phyloP scores from a whole-genome alignment of 1,139 yeast genomes.

The Scheffersomyces cryptocercus region DNA sequence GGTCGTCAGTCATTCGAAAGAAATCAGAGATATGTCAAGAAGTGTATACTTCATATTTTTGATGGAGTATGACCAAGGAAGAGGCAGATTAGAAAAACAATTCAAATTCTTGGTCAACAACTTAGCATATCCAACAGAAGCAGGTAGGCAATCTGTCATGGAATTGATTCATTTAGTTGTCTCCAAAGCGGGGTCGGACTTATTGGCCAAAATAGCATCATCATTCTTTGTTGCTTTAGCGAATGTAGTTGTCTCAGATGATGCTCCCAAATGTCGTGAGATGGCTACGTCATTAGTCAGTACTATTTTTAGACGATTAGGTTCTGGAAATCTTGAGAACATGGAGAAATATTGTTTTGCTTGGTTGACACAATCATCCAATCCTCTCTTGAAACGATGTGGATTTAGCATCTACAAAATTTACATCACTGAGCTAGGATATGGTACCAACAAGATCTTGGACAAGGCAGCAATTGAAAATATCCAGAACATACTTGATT shows the following conservation, averaged over 20 bases:
- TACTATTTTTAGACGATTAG: constrained; percentile 55
- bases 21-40: constrained; percentile 84
- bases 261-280: constrained; percentile 79
- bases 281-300: constrained; percentile 71
- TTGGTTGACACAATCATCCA: constrained; percentile 67
- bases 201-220: constrained; percentile 61
- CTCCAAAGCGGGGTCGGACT: constrained; percentile 62
- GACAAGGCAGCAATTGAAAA: constrained; percentile 41
- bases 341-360: constrained; percentile 61
- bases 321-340: constrained; percentile 36
- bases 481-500: constrained; percentile 18
- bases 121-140: constrained; percentile 78
- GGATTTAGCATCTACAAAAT: constrained; percentile 76
- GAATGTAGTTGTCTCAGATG: constrained; percentile 76
- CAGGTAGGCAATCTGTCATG: constrained; percentile 89
- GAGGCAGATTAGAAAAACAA: constrained; percentile 80
- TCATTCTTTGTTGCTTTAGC: constrained; percentile 85
- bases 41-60: constrained; percentile 81
- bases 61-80: constrained; percentile 94
- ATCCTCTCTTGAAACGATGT: constrained; percentile 64
- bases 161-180: constrained; percentile 77
- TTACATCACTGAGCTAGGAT: constrained; percentile 53
- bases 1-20: constrained; percentile 86
- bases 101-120: constrained; percentile 82
- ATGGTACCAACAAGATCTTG: constrained; percentile 35